Conservation (phyloP, 2,329 filamentous ascomycete genomes). For the Cladorrhinum sp. region DNA sequence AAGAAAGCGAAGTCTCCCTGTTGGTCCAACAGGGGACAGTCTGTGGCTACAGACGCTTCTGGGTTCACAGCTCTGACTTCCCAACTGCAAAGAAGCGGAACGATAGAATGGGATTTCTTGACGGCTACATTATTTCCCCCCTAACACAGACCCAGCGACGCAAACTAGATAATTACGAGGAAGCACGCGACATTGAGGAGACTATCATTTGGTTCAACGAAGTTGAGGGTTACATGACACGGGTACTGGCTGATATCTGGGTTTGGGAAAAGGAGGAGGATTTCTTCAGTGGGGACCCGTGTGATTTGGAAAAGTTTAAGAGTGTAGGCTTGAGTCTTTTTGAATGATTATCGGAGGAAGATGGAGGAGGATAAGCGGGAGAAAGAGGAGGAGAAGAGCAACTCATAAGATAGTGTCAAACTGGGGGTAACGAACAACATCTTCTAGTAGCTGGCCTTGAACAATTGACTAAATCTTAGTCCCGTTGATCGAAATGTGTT, state of each 20-base stretch:
- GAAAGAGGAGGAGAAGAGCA: background rate
- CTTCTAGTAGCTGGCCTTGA: background rate
- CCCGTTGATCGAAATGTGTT: too few relatives aligned
- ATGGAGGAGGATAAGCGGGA: background rate
- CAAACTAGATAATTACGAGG: background rate
- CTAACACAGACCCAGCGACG: background rate
- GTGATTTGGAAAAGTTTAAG: background rate
- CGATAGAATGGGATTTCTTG: background rate
- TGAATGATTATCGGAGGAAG: background rate
- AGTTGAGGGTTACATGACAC: background rate
- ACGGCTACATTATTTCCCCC: background rate
- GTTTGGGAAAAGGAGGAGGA: background rate
- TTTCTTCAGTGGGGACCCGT: background rate
- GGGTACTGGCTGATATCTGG: background rate
- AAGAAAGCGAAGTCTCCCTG: background rate
- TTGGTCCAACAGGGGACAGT: background rate
- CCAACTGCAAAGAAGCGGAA: background rate
- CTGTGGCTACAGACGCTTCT: background rate
- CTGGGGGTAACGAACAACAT: background rate
- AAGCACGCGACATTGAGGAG: background rate
- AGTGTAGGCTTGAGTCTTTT: background rate
- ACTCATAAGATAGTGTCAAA: too few relatives aligned
- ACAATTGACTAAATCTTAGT: too few relatives aligned
- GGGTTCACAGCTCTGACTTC: background rate
- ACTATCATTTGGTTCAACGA: background rate